Percentiles rank a stretch among this genome's conserved stretches.
Conservation (phyloP, 306 rosid species). For the Lupinus albus region DNA sequence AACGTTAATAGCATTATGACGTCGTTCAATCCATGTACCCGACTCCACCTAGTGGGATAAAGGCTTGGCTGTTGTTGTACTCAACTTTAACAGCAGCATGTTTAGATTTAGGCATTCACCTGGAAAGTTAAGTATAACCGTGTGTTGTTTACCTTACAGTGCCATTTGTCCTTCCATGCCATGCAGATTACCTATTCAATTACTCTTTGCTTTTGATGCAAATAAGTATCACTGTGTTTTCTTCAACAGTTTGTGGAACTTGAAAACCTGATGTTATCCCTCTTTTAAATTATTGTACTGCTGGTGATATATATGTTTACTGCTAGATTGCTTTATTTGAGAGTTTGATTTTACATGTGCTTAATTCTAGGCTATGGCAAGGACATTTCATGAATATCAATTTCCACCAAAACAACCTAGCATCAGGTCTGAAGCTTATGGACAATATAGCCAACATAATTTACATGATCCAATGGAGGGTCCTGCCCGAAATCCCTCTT, state of each 20-base stretch:
- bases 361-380: slow-evolving; percentile 66
- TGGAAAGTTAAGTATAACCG: slow-evolving; percentile 6
- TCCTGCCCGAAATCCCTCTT: slow-evolving; percentile 61
- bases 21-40: too few relatives aligned
- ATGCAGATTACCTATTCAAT: slow-evolving; percentile 22
- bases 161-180: slow-evolving; percentile 23
- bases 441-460: slow-evolving; percentile 64
- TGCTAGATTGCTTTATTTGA: slow-evolving; percentile 32
- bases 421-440: slow-evolving; percentile 64
- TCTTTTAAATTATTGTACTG: slow-evolving; percentile 15
- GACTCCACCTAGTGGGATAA: too few relatives aligned
- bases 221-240: slow-evolving; percentile 6
- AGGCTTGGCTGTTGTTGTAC: too few relatives aligned
- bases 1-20: slow-evolving; percentile 30
- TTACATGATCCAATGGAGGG: slow-evolving; percentile 66
- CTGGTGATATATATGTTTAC: slow-evolving; percentile 16
- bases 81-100: slow-evolving; percentile 28
- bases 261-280: slow-evolving; percentile 28
- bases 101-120: slow-evolving; percentile 20
- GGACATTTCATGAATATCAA: slow-evolving; percentile 67
- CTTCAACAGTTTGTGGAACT: slow-evolving; percentile 18
- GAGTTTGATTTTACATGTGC: slow-evolving; percentile 44
- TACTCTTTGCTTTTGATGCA: slow-evolving; percentile 30
- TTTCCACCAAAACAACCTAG: slow-evolving; percentile 62
- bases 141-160: slow-evolving; percentile 6